These are phyloP conservation scores for Lepidium aucheri DNA, from an alignment of 345 rosid species.

Conservation along the genomic window DNA sequence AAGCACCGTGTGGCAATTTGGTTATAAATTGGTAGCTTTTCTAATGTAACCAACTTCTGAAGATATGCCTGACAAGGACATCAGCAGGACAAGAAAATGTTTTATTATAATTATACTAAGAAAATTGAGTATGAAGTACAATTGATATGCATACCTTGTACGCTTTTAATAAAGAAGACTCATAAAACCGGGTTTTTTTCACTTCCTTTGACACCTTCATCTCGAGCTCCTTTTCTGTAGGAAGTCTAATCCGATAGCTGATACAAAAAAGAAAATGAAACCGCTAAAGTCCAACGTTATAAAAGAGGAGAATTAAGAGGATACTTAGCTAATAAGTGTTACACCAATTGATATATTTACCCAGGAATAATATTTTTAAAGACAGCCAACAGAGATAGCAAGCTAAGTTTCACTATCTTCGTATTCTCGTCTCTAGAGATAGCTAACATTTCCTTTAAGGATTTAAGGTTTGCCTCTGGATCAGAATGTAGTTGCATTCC, in stretches of 20 bases:
- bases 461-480: slow-evolving; percentile 71
- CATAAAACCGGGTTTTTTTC: slow-evolving; percentile 78
- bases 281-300: not conserved
- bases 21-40: slow-evolving; percentile 48
- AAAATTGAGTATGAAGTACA: not conserved
- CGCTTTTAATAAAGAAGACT: slow-evolving; percentile 64
- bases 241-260: slow-evolving; percentile 96
- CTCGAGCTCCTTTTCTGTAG: slow-evolving; percentile 93
- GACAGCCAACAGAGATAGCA: slow-evolving; percentile 82
- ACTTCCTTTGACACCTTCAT: slow-evolving; percentile 96
- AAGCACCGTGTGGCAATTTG: slow-evolving; percentile 67
- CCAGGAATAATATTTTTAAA: slow-evolving; percentile 93
- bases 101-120: not conserved
- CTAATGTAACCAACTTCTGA: slow-evolving; percentile 52
- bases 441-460: slow-evolving; percentile 69
- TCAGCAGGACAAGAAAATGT: not conserved
- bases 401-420: slow-evolving; percentile 57
- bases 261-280: slow-evolving; percentile 1
- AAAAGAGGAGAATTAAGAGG: not conserved
- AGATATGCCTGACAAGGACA: slow-evolving; percentile 56
- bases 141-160: slow-evolving; percentile 58
- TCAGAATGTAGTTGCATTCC: slow-evolving; percentile 65
- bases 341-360: slow-evolving; percentile 26
- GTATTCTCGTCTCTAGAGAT: slow-evolving; percentile 50
- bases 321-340: not conserved